A percentile compares a stretch with the other conserved stretches of the same genome.
phyloP scores from a whole-genome alignment of 345 rosid genomes.

The Salix koriyanagi region DNA sequence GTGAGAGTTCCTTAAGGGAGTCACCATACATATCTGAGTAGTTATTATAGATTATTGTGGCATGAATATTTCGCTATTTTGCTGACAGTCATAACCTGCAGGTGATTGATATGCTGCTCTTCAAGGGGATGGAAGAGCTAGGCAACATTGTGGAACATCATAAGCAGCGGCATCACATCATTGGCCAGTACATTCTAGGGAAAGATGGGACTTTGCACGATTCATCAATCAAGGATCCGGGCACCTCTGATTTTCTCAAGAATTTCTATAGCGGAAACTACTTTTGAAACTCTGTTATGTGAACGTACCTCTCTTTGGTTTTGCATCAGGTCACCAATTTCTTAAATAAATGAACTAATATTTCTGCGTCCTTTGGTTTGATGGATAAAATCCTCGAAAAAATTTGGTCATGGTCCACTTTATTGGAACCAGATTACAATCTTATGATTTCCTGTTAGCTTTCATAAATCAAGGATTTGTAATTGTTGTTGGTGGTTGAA shows the following conservation, averaged over 20 bases:
- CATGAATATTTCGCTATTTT: neutral
- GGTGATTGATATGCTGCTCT: conserved; percentile 93
- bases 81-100: conserved; percentile 22
- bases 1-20: too few species aligned
- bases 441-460: neutral
- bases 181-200: conserved; percentile 84
- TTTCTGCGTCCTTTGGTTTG: conserved; percentile 1
- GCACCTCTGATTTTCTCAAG: conserved; percentile 72
- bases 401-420: neutral
- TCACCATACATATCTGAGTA: too few species aligned
- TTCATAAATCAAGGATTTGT: neutral
- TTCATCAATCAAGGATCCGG: conserved; percentile 57
- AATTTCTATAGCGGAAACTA: conserved; percentile 87
- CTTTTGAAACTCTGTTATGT: conserved; percentile 36
- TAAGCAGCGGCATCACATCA: conserved; percentile 97
- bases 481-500: neutral
- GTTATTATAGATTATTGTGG: neutral
- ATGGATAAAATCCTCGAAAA: neutral
- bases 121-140: conserved; percentile 92
- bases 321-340: conserved; percentile 7
- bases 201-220: conserved; percentile 68
- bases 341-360: conserved; percentile 27
- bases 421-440: conserved; percentile 3
- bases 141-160: conserved; percentile 76
- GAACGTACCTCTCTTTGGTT: neutral